A percentile compares a stretch with the other conserved stretches of the same genome.
Evolutionary conservation across 345 rosid genomes (phyloP).

Genomic region (Erodium maritimum): DNA sequence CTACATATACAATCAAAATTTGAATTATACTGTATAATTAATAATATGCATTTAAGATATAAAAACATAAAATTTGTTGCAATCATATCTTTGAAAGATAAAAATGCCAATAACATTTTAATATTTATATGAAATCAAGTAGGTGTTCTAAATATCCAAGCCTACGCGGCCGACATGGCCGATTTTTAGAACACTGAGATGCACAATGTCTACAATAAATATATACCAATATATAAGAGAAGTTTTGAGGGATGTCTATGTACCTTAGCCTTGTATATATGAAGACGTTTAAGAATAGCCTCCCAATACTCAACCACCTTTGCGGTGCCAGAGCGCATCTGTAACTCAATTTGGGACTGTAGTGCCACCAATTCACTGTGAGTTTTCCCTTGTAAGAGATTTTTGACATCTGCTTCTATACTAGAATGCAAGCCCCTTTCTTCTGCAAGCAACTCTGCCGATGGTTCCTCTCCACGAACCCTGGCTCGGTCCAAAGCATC

Average conservation of each 20-base stretch:
- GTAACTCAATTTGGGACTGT: constrained; percentile 57
- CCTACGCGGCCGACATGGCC: no score
- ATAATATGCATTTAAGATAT: no score
- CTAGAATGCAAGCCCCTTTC: constrained; percentile 88
- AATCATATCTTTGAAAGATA: no score
- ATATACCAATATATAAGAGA: no score
- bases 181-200: no score
- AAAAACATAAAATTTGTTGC: no score
- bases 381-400: constrained; percentile 70
- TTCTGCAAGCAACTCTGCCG: constrained; percentile 82
- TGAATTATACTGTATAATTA: no score
- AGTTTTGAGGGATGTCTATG: not conserved
- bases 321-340: constrained; percentile 80
- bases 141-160: no score
- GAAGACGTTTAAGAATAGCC: constrained; percentile 80
- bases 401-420: constrained; percentile 71
- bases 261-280: constrained; percentile 95
- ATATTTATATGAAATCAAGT: no score
- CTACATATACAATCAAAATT: no score
- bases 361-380: constrained; percentile 58
- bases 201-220: no score
- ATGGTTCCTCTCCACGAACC: constrained; percentile 92
- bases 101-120: no score
- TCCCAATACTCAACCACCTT: constrained; percentile 99
- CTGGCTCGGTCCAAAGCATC: constrained; percentile 87